Evolutionary conservation across 306 rosid species (phyloP).

Genomic region (Dryas octopetala): DNA sequence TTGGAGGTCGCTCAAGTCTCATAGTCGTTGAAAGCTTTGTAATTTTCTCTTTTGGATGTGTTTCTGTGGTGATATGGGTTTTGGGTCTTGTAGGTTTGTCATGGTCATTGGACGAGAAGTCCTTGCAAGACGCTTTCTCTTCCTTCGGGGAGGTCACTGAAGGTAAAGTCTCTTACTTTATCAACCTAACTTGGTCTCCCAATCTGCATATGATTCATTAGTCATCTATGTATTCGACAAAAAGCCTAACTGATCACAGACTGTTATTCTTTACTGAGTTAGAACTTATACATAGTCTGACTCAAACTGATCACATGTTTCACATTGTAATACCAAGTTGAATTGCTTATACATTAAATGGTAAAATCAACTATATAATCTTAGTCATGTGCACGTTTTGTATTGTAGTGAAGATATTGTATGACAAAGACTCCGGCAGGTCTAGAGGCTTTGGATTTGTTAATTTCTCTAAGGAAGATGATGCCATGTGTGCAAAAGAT

Average conservation of each 20-base stretch:
- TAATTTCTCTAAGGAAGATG: constrained; percentile 56
- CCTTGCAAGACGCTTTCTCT: constrained; percentile 76
- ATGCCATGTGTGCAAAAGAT: constrained; percentile 72
- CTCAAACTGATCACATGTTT: too few relatives aligned
- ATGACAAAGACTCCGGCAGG: constrained; percentile 84
- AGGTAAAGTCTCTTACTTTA: constrained; percentile 36
- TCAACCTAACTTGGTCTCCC: neutral
- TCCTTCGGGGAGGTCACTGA: constrained; percentile 78
- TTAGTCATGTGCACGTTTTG: constrained; percentile 10
- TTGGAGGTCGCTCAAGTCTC: constrained; percentile 53
- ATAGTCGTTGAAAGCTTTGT: neutral
- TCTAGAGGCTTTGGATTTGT: constrained; percentile 94
- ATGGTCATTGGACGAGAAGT: constrained; percentile 84
- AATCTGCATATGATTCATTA: neutral
- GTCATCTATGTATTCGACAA: constrained; percentile 40
- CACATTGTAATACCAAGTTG: too few relatives aligned
- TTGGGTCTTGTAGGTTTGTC: constrained; percentile 61
- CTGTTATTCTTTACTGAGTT: neutral
- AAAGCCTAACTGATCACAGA: constrained; percentile 29
- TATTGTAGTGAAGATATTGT: constrained; percentile 60
- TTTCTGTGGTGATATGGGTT: constrained; percentile 12
- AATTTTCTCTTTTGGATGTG: neutral
- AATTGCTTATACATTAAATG: too few relatives aligned
- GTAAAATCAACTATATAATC: neutral
- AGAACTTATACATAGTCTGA: neutral